Evolutionary conservation across 179 eudicot species (phyloP).

Genomic region (Silene coronaria): DNA sequence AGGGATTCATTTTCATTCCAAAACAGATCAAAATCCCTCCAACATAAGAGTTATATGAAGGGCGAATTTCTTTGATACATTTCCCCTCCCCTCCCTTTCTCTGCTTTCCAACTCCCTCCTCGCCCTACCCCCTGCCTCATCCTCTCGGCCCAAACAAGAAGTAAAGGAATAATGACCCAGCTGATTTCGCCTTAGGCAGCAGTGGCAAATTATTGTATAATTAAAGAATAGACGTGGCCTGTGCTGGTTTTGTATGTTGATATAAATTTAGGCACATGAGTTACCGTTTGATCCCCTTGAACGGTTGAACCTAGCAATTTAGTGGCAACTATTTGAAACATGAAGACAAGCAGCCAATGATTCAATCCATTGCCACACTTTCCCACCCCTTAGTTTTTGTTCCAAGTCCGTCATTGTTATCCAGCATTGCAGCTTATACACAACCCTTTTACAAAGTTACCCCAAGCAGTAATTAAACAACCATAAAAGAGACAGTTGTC

Average conservation of each 20-base stretch:
- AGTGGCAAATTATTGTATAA: not conserved
- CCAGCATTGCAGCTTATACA: not conserved
- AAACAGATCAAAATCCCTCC: not conserved
- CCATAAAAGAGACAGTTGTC: not conserved
- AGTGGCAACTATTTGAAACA: too few relatives aligned
- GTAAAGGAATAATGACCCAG: not conserved
- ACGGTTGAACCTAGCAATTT: too few relatives aligned
- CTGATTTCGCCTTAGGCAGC: not conserved
- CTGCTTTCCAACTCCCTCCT: too few relatives aligned
- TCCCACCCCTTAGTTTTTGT: not conserved
- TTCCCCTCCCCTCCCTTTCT: not conserved
- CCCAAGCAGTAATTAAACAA: not conserved
- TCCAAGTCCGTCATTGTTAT: not conserved
- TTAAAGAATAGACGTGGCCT: too few relatives aligned
- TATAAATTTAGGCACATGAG: too few relatives aligned
- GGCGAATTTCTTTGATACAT: not conserved
- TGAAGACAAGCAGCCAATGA: too few relatives aligned
- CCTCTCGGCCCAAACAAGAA: not conserved
- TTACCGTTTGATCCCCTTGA: too few relatives aligned
- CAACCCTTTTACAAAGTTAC: not conserved
- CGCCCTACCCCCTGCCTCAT: not conserved
- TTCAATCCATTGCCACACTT: too few relatives aligned
- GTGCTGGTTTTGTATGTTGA: too few relatives aligned
- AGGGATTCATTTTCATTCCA: not conserved
- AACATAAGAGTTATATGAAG: not conserved